Percentiles rank a stretch among this genome's conserved stretches.
Conservation (phyloP, 257 asterid species). For the Plantago ovata region DNA sequence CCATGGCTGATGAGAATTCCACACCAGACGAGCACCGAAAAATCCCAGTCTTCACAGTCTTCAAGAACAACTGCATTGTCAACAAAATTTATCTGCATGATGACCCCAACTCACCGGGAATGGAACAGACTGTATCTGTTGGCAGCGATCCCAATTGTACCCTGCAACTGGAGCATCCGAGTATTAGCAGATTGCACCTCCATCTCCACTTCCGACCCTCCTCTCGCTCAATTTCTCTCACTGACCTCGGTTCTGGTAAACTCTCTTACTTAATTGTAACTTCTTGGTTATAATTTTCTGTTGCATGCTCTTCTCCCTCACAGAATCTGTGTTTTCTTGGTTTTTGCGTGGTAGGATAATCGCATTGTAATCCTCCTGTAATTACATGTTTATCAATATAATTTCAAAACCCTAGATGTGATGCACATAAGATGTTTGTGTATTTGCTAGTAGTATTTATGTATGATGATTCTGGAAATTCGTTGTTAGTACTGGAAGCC, state of each 20-base stretch:
- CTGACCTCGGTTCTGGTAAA: constrained; percentile 70
- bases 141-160: constrained; percentile 86
- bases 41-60: constrained; percentile 74
- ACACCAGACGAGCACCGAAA: constrained; percentile 44
- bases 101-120: constrained; percentile 33
- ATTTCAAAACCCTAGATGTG: too few relatives aligned
- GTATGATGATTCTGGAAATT: too few relatives aligned
- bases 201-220: constrained; percentile 59
- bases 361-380: too few relatives aligned
- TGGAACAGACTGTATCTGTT: constrained; percentile 55
- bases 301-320: too few relatives aligned
- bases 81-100: constrained; percentile 72
- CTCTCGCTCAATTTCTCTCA: constrained; percentile 46
- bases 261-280: too few relatives aligned
- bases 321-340: neutral
- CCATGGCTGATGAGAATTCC: too few relatives aligned
- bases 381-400: too few relatives aligned
- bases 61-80: constrained; percentile 56
- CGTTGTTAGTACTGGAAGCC: too few relatives aligned
- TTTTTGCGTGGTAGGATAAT: too few relatives aligned
- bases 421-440: too few relatives aligned
- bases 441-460: too few relatives aligned
- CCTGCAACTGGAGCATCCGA: constrained; percentile 84
- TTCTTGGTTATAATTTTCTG: too few relatives aligned
- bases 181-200: constrained; percentile 91